Evolutionary conservation across 2,329 filamentous ascomycete genomes (phyloP), one percentile per base, ranked within the genome.

Genomic region (Aureobasidium sp.): DNA sequence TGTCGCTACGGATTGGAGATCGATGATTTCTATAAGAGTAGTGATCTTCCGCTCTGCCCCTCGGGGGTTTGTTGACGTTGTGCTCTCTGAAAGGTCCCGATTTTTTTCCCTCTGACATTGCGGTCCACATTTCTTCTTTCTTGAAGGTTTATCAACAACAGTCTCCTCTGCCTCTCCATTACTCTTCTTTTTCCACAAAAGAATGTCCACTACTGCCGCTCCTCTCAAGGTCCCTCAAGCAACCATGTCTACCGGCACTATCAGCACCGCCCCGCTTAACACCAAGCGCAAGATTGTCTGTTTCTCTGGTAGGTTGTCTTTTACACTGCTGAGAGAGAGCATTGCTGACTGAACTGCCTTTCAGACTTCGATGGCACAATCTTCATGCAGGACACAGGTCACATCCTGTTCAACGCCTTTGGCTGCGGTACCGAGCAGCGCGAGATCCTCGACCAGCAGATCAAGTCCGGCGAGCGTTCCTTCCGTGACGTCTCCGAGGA

Each of bases 401-500:
- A 88, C 69, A 80, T 87, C 64, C 81, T 88, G 53, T 86, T 87
- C 71, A 84, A 87, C 69, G 77, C 77, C 66, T 79, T 84, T 65
- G 84, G 85, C 55, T 87, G 84, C 71, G 85, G 85, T 29, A 73
- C 76, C 23, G 75, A 79, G 63, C 76, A 77, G 61, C 80, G 84
- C 53, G 73, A 80, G 60, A 66, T 79, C 42, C 79, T 87, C 54
- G 84, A 87, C 62, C 74, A 81, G 62, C 83, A 88, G 66, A 85
- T 88, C 71, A 82, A 84, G 67, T 77, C 73, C 4, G 85, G 85
- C 68, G 81, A 85, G 69, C 80, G 84, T 15, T 84, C 83, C 0
- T 88, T 88, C 76, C 78, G 84, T 54, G 85, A 87, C 4, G 84
- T 85, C n/a, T 87, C 84, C 0, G 84, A 87, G 65, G 85, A 88